These are phyloP conservation scores for Flaveria brownii DNA, from an alignment of 129 eudicot genomes.

Conservation along the genomic window DNA sequence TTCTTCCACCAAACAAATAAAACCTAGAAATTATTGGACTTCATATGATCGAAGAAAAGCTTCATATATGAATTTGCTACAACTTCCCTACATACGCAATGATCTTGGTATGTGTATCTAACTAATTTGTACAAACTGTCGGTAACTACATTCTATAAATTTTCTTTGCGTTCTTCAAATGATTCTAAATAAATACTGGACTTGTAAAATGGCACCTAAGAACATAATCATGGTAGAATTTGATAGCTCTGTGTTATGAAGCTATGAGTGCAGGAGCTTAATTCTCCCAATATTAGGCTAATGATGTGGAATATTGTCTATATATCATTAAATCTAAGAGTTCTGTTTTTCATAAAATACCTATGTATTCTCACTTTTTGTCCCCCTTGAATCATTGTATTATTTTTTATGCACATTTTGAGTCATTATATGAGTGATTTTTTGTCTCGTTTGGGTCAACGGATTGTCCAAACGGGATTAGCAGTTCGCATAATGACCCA, in stretches of 20 bases:
- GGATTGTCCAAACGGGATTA: neutral
- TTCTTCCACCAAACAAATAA: conserved; percentile 50
- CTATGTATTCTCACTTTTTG: neutral
- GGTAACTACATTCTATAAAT: conserved; percentile 13
- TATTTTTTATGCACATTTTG: neutral
- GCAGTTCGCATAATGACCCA: conserved; percentile 3
- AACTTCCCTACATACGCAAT: conserved; percentile 25
- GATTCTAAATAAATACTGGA: too few relatives aligned
- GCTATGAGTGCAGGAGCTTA: neutral
- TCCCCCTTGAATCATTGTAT: conserved; percentile 9
- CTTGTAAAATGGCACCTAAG: too few relatives aligned
- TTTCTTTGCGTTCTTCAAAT: too few relatives aligned
- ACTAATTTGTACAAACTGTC: conserved; percentile 23
- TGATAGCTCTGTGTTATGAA: conserved; percentile 15
- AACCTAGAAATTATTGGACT: neutral
- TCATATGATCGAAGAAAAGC: conserved; percentile 18
- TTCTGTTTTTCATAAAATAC: conserved; percentile 8
- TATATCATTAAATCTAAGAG: neutral
- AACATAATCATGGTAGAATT: neutral
- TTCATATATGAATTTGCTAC: conserved; percentile 14
- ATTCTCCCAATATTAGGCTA: conserved; percentile 16
- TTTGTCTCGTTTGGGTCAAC: conserved; percentile 6
- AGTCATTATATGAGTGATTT: neutral
- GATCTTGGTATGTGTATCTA: conserved; percentile 28
- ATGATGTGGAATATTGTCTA: neutral